Conservation (phyloP, 768 basidiomycete species). For the Tulasnella sp. region DNA sequence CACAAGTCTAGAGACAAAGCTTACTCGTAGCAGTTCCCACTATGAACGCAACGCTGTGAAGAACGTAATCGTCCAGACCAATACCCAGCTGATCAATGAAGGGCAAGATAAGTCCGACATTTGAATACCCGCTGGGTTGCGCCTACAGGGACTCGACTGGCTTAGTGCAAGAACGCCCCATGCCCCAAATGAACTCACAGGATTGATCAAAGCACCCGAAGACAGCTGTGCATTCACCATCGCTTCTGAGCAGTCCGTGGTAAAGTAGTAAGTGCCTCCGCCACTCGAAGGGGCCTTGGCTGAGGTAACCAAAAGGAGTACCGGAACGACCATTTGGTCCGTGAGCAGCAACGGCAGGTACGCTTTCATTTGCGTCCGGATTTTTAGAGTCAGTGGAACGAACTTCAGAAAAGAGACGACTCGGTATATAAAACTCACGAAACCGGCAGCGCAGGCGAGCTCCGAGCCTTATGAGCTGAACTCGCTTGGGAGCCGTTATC, state of each 20-base stretch:
- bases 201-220: neutral
- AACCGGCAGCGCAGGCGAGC: neutral
- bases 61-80: too few relatives aligned
- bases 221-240: neutral
- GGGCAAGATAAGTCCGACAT: neutral
- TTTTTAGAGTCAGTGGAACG: neutral
- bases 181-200: neutral
- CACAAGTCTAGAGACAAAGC: neutral
- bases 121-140: neutral
- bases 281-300: neutral
- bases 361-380: neutral
- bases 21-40: neutral
- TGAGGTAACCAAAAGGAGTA: neutral
- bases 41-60: neutral
- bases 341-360: neutral
- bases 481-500: neutral
- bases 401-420: neutral
- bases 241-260: neutral
- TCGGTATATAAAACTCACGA: neutral
- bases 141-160: neutral
- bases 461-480: neutral
- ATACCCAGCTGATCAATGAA: too few relatives aligned
- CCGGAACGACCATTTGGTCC: neutral
- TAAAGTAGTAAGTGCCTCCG: neutral
- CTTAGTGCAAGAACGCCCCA: neutral